Evolutionary conservation across 2,329 filamentous ascomycete species (phyloP).

Genomic region (Botrytis medusae): DNA sequence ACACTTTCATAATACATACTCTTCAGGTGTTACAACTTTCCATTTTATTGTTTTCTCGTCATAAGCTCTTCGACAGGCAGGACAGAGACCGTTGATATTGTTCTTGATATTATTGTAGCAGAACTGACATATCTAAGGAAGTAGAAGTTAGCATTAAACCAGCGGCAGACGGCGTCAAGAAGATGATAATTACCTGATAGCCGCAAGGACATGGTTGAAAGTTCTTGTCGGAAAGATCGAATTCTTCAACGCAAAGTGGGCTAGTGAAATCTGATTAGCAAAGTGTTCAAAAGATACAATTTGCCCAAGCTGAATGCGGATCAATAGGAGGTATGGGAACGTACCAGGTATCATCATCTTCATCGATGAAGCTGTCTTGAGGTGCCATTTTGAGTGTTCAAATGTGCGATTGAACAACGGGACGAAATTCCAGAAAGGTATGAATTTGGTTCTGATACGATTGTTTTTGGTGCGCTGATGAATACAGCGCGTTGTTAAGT

Average conservation of each 20-base stretch:
- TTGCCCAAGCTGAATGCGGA: background rate
- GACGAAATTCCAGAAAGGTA: conserved; percentile 12
- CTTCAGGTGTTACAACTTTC: conserved; percentile 91
- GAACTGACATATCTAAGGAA: conserved; percentile 88
- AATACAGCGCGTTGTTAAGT: conserved; percentile 15
- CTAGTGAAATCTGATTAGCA: conserved; percentile 50
- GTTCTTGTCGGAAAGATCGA: conserved; percentile 95
- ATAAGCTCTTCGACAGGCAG: conserved; percentile 93
- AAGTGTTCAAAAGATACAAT: conserved; percentile 9
- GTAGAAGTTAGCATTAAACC: conserved; percentile 21
- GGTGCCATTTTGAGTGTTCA: conserved; percentile 55
- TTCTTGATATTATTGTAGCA: conserved; percentile 99
- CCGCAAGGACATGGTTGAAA: conserved; percentile 97
- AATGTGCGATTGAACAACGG: background rate
- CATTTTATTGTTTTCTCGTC: conserved; percentile 97
- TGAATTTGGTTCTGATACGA: conserved; percentile 5
- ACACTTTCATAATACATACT: conserved; percentile 58
- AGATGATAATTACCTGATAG: conserved; percentile 73
- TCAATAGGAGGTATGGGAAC: conserved; percentile 33
- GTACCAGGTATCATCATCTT: conserved; percentile 70
- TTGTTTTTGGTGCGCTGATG: conserved; percentile 13
- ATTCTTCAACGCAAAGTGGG: conserved; percentile 97
- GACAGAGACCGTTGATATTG: conserved; percentile 95
- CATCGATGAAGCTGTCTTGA: conserved; percentile 68
- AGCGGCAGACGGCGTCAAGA: background rate